Evolutionary conservation across 768 basidiomycete genomes (phyloP).

Genomic region (Agaricus bisporus): DNA sequence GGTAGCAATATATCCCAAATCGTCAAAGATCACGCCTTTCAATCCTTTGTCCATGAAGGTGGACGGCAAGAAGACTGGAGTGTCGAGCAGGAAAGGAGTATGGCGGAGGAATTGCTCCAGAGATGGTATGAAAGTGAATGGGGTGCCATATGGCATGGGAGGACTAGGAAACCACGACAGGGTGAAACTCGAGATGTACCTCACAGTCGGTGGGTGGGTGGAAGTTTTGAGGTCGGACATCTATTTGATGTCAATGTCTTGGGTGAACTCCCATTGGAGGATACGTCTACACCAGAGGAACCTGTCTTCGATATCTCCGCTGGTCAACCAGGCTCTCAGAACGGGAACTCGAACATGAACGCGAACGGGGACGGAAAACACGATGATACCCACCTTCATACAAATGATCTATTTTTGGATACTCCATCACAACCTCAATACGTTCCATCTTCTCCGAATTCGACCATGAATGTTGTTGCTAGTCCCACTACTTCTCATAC

Average conservation of each 20-base stretch:
- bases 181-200: slow-evolving; percentile 15
- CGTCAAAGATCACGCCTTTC: slow-evolving; percentile 56
- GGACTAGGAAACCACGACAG: slow-evolving; percentile 24
- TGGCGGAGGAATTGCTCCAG: slow-evolving; percentile 46
- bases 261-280: slow-evolving; percentile 22
- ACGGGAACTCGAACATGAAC: background rate
- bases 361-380: background rate
- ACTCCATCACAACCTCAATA: slow-evolving; percentile 15
- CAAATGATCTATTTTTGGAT: slow-evolving; percentile 20
- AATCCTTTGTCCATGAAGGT: slow-evolving; percentile 58
- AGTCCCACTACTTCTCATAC: slow-evolving; percentile 16
- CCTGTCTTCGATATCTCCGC: background rate
- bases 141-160: slow-evolving; percentile 39
- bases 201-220: slow-evolving; percentile 54
- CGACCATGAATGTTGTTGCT: background rate
- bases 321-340: background rate
- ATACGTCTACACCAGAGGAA: slow-evolving; percentile 2
- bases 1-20: slow-evolving; percentile 36
- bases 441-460: background rate
- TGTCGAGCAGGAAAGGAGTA: slow-evolving; percentile 38
- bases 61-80: slow-evolving; percentile 66
- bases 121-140: slow-evolving; percentile 68
- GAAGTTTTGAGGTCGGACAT: slow-evolving; percentile 73
- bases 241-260: slow-evolving; percentile 66
- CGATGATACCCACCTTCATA: slow-evolving; percentile 1